Evolutionary conservation across 768 basidiomycete species (phyloP).

Genomic region (Naganishia randhawae): DNA sequence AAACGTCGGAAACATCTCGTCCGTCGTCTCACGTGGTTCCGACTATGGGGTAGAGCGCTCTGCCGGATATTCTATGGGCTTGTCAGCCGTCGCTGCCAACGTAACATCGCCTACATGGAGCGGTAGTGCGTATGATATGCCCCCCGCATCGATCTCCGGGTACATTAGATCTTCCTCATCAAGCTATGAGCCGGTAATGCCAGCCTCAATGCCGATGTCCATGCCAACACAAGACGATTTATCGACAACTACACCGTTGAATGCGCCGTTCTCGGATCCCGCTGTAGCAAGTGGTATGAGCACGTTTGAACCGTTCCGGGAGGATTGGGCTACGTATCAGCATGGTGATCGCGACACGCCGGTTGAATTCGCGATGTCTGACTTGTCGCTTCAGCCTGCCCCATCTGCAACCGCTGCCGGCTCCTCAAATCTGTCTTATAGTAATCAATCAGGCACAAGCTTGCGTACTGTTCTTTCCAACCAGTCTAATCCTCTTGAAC

Average conservation of each 20-base stretch:
- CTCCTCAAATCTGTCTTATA: not conserved
- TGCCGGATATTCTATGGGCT: not conserved
- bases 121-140: slow-evolving; percentile 4
- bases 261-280: not conserved
- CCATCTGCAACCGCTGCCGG: not conserved
- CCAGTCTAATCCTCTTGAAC: not conserved
- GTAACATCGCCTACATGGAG: not conserved
- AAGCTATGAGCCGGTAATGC: not conserved
- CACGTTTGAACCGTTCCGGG: slow-evolving; percentile 12
- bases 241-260: not conserved
- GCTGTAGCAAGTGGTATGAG: not conserved
- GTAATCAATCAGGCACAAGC: slow-evolving; percentile 6
- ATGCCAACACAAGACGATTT: not conserved
- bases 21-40: not conserved
- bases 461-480: slow-evolving; percentile 6
- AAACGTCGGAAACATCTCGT: not conserved
- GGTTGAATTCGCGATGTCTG: slow-evolving; percentile 7
- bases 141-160: not conserved
- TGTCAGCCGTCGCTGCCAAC: not conserved
- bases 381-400: slow-evolving; percentile 4
- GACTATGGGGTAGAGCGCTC: not conserved
- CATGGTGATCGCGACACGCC: not conserved
- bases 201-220: not conserved
- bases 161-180: not conserved
- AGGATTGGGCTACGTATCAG: slow-evolving; percentile 19